Percentiles rank a stretch among this genome's conserved stretches.
Conservation (phyloP, 78 protist genomes). For the Corallochytrium limacisporum region DNA sequence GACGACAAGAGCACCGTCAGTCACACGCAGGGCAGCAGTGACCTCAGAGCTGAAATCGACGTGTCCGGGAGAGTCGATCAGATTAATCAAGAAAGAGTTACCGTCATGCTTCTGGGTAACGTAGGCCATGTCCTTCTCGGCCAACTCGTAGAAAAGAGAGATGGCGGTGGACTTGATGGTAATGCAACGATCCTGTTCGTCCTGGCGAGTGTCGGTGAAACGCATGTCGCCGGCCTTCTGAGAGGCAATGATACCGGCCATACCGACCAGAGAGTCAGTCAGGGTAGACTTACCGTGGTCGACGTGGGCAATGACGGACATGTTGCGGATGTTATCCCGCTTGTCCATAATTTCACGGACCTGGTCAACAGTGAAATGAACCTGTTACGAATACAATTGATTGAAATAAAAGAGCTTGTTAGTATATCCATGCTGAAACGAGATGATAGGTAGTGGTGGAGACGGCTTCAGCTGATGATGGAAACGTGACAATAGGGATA, state of each 20-base stretch:
- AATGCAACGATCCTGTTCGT: conserved; percentile 96
- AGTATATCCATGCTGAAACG: no score
- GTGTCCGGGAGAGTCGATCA: conserved; percentile 98
- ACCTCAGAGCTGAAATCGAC: conserved; percentile 97
- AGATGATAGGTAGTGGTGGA: no score
- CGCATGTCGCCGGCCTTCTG: conserved; percentile 91
- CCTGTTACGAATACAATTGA: conserved; percentile 41
- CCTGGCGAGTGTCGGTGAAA: conserved; percentile 87
- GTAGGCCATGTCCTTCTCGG: conserved; percentile 29
- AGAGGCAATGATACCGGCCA: conserved; percentile 97
- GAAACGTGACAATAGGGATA: no score
- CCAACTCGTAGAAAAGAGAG: conserved; percentile 76
- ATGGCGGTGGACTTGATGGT: conserved; percentile 98
- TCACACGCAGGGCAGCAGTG: conserved; percentile 99
- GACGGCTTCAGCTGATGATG: no score
- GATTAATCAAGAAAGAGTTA: conserved; percentile 82
- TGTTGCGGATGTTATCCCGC: conserved; percentile 84
- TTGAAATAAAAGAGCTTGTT: no score
- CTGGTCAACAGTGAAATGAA: conserved; percentile 81
- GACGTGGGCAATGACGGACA: conserved; percentile 95
- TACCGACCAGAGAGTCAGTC: conserved; percentile 92
- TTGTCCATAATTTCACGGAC: conserved; percentile 81
- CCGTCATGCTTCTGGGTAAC: conserved; percentile 6
- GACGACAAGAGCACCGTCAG: conserved; percentile 99
- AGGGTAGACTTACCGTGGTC: conserved; percentile 95